Base-by-base conservation (phyloP, 2,329 filamentous ascomycete genomes). In the Diaporthe aspalathi region DNA sequence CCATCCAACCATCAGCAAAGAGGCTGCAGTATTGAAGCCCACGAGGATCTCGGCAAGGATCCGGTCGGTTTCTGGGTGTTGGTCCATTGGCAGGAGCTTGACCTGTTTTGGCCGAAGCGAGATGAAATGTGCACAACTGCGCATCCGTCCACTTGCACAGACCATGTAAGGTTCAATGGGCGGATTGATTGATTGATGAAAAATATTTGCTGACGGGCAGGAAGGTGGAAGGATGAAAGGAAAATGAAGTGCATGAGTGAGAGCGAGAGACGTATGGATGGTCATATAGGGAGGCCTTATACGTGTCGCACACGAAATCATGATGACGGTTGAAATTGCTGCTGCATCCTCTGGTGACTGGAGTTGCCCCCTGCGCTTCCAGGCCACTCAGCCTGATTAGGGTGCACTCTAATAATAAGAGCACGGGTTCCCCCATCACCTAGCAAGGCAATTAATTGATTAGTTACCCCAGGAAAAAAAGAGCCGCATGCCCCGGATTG, bases 401-500 rank as follows among this genome's bases (percentile, higher is more conserved):
- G 22, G n/a, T 35, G 17, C 3, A 53, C 9, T 38, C 20, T 32
- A 62, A 47, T 32, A 62, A 47, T 49, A 65, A 50, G 60, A 65
- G 29, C 17, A 65, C 45, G 27, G 11, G 24, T 65, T n/a, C 3
- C 60, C 43, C 14, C 43, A 22, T 17, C 20, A 14, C 24, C n/a
- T 35, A n/a, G 45, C n/a, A 24, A n/a, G 29, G 29, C 60, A 35
- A 24, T 50, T 14, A 45, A 22, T 7, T 38, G 7, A 38, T n/a
- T 24, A 38, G 24, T 43, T 29, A 38, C 56, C 56, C 60, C 45
- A 32, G 45, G 45, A 11, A 65, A 22, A 65, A 22, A 38, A 65
- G 60, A 65, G 60, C 60, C 60, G 60, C 60, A 65, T 65, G 60
- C 29, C 60, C 60, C 60, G 50, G 60, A 65, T 38, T 65, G 60